phyloP scores from a whole-genome alignment of 1,284 basidiomycete species.

The Rhodotorula sp. region DNA sequence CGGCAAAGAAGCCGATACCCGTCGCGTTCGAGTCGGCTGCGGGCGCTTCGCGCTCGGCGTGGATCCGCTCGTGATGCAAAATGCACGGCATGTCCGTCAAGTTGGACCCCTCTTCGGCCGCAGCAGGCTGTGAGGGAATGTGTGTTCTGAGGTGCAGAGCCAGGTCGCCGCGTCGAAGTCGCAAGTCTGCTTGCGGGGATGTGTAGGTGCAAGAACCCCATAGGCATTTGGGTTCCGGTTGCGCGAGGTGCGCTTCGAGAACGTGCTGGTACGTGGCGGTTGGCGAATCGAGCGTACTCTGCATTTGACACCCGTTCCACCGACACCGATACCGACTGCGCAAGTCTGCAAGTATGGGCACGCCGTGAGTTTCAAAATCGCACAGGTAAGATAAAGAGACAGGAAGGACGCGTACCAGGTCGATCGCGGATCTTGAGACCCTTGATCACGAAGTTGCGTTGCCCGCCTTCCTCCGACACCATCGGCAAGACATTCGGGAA shows the following conservation, averaged over 20 bases:
- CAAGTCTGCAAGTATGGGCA: slow-evolving; percentile 10
- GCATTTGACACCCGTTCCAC: slow-evolving; percentile 19
- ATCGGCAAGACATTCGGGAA: slow-evolving; percentile 77
- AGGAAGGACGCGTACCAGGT: slow-evolving; percentile 9
- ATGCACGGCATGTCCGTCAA: slow-evolving; percentile 15
- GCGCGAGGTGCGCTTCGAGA: slow-evolving; percentile 23
- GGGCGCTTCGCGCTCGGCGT: slow-evolving; percentile 23
- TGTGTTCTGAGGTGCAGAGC: slow-evolving; percentile 39
- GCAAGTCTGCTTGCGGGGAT: neutral
- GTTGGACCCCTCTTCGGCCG: neutral
- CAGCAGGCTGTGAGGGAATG: slow-evolving; percentile 11
- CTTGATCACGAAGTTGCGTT: slow-evolving; percentile 71
- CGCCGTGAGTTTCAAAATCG: neutral
- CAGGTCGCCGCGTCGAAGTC: slow-evolving; percentile 19
- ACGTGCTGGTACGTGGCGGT: slow-evolving; percentile 21
- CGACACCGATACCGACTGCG: slow-evolving; percentile 7
- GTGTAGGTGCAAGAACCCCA: slow-evolving; percentile 30
- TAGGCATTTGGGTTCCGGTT: slow-evolving; percentile 8
- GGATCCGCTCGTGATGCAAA: slow-evolving; percentile 28
- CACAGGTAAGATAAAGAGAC: neutral
- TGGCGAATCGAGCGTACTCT: slow-evolving; percentile 1
- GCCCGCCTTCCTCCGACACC: slow-evolving; percentile 64
- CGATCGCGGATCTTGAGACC: slow-evolving; percentile 61
- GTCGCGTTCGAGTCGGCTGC: slow-evolving; percentile 13
- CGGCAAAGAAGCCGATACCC: slow-evolving; percentile 25